phyloP scores from a whole-genome alignment of 1,139 yeast genomes.

The Saccharomyces hybrid region DNA sequence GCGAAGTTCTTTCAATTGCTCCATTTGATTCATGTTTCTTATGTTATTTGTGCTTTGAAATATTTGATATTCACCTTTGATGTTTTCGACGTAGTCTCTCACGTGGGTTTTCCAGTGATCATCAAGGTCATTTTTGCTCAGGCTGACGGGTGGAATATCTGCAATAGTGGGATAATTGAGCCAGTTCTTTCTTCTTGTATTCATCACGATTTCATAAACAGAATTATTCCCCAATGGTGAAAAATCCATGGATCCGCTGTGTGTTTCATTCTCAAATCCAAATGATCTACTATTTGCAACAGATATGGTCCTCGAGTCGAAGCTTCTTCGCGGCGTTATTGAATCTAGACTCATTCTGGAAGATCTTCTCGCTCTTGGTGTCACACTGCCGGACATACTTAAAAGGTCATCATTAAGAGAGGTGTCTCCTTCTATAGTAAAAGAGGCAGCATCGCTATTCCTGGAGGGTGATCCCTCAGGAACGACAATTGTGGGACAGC shows the following conservation, averaged over 20 bases:
- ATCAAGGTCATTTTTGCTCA: conserved; percentile 50
- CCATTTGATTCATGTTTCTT: conserved; percentile 37
- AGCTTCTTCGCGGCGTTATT: conserved; percentile 28
- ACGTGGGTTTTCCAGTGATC: conserved; percentile 46
- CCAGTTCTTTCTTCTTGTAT: conserved; percentile 33
- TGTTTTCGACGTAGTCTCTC: conserved; percentile 40
- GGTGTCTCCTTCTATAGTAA: conserved; percentile 10
- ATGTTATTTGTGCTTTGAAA: conserved; percentile 37
- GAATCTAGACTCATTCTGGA: conserved; percentile 23
- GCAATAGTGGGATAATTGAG: conserved; percentile 62
- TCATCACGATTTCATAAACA: conserved; percentile 58
- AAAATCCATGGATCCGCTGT: conserved; percentile 31
- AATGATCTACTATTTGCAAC: conserved; percentile 13
- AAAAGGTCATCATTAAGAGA: conserved; percentile 32
- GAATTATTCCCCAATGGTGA: conserved; percentile 76
- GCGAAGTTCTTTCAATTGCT: conserved; percentile 27
- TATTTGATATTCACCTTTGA: conserved; percentile 48
- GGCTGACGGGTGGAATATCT: conserved; percentile 79
- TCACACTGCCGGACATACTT: conserved; percentile 23
- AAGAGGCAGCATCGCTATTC: neutral
- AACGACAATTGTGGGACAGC: neutral
- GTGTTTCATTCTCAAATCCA: conserved; percentile 18
- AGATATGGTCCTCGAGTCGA: conserved; percentile 26
- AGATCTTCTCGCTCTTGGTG: conserved; percentile 7
- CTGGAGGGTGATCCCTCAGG: conserved; percentile 1